Base-by-base conservation (phyloP, 2,329 filamentous ascomycete species). In the Herpotrichia juniperi region DNA sequence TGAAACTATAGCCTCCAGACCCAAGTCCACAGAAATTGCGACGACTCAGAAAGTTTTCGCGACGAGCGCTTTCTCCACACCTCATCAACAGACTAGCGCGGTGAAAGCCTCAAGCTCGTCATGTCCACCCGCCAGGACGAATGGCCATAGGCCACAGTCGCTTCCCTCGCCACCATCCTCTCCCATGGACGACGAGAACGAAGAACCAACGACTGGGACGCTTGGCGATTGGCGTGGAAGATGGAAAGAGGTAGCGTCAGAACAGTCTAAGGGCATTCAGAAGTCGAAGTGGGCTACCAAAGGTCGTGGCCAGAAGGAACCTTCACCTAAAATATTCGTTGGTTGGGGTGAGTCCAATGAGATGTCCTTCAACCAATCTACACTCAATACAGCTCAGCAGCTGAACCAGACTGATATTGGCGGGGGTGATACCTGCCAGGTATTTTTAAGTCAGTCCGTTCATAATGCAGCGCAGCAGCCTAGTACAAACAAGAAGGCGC, bases 111-210 rank as follows among this genome's bases (percentile, higher is more conserved):
- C n/a, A n/a, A n/a, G n/a, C n/a, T n/a, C n/a, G n/a, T n/a, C n/a
- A n/a, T n/a, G n/a, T n/a, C n/a, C 48, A 22, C 26, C 7, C 14
- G 46, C 31, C n/a, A 42, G 50, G 6, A 48, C 28, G 12, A 21
- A 12, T 28, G 34, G 30, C 7, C 24, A n/a, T 16, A 26, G 28
- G 7, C 53, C 50, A 14, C 42, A 45, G 16, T 47, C 51, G 16
- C 54, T 51, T n/a, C 54, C 32, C 16, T 57, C 54, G 2, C 54
- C 54, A 9, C 54, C 48, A 21, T 43, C 46, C 3, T 51, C 54
- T 6, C 42, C 49, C n/a, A 5, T 32, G 24, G 19, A 44, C 16
- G 22, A 26, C 4, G 19, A 31, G 25, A n/a, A 19, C 14, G 14
- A 31, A 22, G 40, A 43, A 19, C 25, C 47, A 8, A 12, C 4